Conservation (phyloP, 139 green algal species). For the Dunaliella primolecta region DNA sequence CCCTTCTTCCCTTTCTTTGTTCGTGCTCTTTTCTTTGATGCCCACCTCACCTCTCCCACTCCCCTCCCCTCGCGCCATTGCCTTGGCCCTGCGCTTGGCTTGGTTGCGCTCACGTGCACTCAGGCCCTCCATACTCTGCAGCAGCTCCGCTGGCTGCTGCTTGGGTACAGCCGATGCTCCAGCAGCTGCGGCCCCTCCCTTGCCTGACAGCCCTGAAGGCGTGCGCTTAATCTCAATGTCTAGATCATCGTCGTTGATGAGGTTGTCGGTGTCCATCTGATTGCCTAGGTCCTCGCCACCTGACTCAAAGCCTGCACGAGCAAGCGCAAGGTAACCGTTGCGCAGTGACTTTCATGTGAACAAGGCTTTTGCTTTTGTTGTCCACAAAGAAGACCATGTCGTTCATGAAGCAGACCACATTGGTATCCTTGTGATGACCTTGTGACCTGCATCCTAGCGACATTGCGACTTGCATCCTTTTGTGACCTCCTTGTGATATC, state of each 20-base stretch:
- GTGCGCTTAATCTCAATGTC: conserved; percentile 9
- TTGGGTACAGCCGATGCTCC: not conserved
- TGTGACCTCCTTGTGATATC: too few relatives aligned
- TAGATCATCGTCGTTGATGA: conserved; percentile 81
- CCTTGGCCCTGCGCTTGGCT: conserved; percentile 81
- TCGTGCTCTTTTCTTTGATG: too few relatives aligned
- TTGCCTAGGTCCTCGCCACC: conserved; percentile 45
- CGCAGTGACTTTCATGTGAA: too few relatives aligned
- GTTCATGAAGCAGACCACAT: too few relatives aligned
- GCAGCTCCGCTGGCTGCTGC: conserved; percentile 50
- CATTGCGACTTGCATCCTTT: too few relatives aligned
- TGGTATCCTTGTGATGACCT: too few relatives aligned
- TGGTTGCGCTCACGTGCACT: conserved; percentile 80
- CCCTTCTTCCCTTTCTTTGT: too few relatives aligned
- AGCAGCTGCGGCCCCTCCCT: not conserved
- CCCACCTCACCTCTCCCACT: not conserved
- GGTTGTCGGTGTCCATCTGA: conserved; percentile 63
- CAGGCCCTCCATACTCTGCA: conserved; percentile 54
- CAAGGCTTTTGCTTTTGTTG: too few relatives aligned
- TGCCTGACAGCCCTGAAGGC: not conserved
- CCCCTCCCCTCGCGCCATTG: conserved; percentile 18
- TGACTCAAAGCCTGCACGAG: conserved; percentile 40
- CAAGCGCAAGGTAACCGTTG: not conserved
- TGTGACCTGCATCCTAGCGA: too few relatives aligned
- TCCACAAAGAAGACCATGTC: too few relatives aligned